Conservation (phyloP, 176 grass and related monocot genomes). For the Oryza nivara region DNA sequence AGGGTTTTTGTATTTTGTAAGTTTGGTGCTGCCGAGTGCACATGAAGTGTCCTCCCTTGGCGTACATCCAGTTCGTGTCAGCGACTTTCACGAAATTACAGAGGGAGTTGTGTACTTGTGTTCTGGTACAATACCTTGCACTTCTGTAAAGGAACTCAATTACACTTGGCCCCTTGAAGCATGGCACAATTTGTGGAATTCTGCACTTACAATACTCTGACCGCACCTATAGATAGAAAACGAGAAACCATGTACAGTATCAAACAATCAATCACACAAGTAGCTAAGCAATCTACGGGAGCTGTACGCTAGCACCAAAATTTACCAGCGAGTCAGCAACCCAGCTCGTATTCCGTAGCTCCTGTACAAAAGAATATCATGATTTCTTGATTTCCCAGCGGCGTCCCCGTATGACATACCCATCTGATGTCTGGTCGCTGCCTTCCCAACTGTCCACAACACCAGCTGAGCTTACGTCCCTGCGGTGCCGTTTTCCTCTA, state of each 20-base stretch:
- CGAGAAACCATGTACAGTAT: background rate
- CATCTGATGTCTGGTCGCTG: slow-evolving; percentile 33
- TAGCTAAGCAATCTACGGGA: background rate
- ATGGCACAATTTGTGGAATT: background rate
- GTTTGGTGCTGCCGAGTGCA: background rate
- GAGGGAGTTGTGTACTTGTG: background rate
- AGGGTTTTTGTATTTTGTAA: background rate
- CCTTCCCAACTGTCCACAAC: slow-evolving; percentile 43
- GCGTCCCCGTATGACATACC: slow-evolving; percentile 42
- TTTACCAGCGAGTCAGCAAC: slow-evolving; percentile 28
- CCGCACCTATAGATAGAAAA: background rate
- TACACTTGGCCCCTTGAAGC: background rate
- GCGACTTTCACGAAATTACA: background rate
- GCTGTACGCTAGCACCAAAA: slow-evolving; percentile 17
- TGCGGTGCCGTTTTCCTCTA: slow-evolving; percentile 49
- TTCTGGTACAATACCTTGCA: background rate
- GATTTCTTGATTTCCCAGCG: slow-evolving; percentile 47
- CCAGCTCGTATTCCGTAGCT: background rate
- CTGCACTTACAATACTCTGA: background rate
- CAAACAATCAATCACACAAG: background rate
- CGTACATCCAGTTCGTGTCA: background rate
- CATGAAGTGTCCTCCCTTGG: background rate
- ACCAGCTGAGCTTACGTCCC: slow-evolving; percentile 28
- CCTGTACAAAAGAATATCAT: background rate
- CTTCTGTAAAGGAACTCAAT: background rate